Conservation (phyloP, 2,329 filamentous ascomycete species). For the Colletotrichum sp. region DNA sequence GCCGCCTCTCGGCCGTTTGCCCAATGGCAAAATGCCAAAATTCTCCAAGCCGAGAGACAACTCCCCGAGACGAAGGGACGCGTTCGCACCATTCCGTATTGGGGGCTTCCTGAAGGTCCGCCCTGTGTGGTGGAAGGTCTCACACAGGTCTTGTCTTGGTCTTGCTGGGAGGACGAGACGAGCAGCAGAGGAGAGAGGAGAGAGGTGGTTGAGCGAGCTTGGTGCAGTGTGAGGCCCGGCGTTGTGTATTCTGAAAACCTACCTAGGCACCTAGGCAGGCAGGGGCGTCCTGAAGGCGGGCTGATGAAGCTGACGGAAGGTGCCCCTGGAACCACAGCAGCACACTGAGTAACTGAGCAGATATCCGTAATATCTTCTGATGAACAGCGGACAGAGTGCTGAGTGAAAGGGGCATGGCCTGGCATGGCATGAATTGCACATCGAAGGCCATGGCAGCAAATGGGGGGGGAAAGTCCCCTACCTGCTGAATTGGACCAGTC, state of each 20-base stretch:
- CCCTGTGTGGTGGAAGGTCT: neutral
- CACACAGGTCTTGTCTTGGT: neutral
- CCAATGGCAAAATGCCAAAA: slow-evolving; percentile 16
- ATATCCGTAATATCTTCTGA: neutral
- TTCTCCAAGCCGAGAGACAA: slow-evolving; percentile 17
- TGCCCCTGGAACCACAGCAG: neutral
- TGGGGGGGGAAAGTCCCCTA: neutral
- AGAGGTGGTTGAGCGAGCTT: neutral
- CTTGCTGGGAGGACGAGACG: neutral
- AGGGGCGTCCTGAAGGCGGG: neutral
- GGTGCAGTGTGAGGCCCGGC: neutral
- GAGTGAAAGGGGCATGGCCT: neutral
- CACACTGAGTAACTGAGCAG: neutral
- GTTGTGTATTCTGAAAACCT: neutral
- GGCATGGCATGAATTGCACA: neutral
- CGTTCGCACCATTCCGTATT: slow-evolving; percentile 6
- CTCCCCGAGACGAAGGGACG: slow-evolving; percentile 11
- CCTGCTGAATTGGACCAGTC: slow-evolving; percentile 5
- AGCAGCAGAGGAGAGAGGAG: neutral
- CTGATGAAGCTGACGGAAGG: neutral
- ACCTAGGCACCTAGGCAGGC: neutral
- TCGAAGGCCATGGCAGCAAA: neutral
- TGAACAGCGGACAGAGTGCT: neutral
- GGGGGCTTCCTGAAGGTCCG: neutral
- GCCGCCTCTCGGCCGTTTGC: neutral